These are phyloP conservation scores for Primulina eburnea DNA, from an alignment of 257 asterid genomes.

Conservation along the genomic window DNA sequence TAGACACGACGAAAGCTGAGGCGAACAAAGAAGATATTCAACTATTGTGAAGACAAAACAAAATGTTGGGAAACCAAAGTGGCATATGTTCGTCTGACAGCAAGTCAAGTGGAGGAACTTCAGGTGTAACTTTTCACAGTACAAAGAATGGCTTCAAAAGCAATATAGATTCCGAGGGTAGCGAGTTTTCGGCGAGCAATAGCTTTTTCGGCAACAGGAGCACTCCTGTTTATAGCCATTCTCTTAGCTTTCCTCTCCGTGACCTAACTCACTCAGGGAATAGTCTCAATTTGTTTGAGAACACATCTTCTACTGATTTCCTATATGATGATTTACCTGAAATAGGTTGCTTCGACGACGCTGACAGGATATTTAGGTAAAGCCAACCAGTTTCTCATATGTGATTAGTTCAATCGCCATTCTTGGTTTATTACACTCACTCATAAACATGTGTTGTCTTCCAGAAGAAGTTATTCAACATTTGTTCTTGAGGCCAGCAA, in stretches of 20 bases:
- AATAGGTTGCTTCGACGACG: conserved; percentile 81
- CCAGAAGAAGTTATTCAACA: conserved; percentile 76
- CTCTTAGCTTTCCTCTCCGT: conserved; percentile 10
- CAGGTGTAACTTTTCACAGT: conserved; percentile 48
- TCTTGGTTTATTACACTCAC: conserved; percentile 18
- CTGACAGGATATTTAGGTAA: conserved; percentile 86
- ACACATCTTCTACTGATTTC: conserved; percentile 53
- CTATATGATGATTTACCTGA: conserved; percentile 72
- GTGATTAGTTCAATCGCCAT: conserved; percentile 2
- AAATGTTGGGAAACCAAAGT: conserved; percentile 51
- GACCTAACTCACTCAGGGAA: conserved; percentile 42
- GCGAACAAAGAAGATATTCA: conserved; percentile 25
- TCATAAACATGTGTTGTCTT: conserved; percentile 24
- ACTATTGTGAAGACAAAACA: conserved; percentile 36
- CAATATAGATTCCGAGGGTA: conserved; percentile 33
- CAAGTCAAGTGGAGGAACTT: conserved; percentile 39
- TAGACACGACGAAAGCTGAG: conserved; percentile 30
- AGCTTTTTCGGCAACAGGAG: conserved; percentile 36
- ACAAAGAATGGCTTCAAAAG: conserved; percentile 36
- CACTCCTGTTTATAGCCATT: conserved; percentile 38
- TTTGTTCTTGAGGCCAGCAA: conserved; percentile 65
- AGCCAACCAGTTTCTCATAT: conserved; percentile 10
- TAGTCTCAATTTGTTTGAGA: conserved; percentile 49
- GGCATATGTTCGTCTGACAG: conserved; percentile 38
- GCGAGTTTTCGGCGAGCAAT: conserved; percentile 39